Base-by-base conservation (phyloP, 805 yeast species). In the Kluyveromyces starmeri region DNA sequence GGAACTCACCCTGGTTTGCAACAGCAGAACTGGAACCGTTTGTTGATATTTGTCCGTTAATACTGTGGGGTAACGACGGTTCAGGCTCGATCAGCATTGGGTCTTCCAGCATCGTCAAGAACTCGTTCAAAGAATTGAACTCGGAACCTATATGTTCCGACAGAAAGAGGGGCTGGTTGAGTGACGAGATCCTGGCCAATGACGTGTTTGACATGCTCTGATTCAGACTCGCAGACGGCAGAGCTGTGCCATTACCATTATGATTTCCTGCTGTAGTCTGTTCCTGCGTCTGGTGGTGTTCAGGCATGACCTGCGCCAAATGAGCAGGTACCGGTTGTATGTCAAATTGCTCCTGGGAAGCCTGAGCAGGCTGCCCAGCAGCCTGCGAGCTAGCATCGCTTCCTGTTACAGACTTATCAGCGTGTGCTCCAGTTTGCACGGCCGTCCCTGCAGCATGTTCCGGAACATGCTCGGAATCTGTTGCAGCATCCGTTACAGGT, bases 111-210 rank as follows among this genome's bases (percentile, higher is more conserved):
- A 88, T 83, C 2, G 88, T 77, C 34, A 88, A 62, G 48, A 88
- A 88, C 52, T 88, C 96, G 39, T 85, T 85, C 45, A 88, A 64
- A 1, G 95, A 85, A 42, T 85, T 77, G 51, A 88, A 86, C 59
- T 88, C 96, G 14, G 92, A 78, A 2, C 95, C 95, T 0, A 92
- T 94, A 53, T 86, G 94, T 48, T 86, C 95, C 0, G 95, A 82
- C 43, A 75, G 80, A 61, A 86, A 86, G 38, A 81, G 73, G 0
- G 94, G 92, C 42, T 77, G 83, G 18, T 35, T 15, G 3, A 30
- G 13, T 30, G 33, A 30, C 8, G 33, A 30, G 19, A 30, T 30
- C 13, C 33, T 25, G 11, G 18, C 33, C 8, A 22, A 20, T 5
- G 33, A 30, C 9, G 16, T 21, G 2, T 19, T 19, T 4, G 19